phyloP scores from a whole-genome alignment of 2,329 filamentous ascomycete genomes.

The Phialophora tarda region DNA sequence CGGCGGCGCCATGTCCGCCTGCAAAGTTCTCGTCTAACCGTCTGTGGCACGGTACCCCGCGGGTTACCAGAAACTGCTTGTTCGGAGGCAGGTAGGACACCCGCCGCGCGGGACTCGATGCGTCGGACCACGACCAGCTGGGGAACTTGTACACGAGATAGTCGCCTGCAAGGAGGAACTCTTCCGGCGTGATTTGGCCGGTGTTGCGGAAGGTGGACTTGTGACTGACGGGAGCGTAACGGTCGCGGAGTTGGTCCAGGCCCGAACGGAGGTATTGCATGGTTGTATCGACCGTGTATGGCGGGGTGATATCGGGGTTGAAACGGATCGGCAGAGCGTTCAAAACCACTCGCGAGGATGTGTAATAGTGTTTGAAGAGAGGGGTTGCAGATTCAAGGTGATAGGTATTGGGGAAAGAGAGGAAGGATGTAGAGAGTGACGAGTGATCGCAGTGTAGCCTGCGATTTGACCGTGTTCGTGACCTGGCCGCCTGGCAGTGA shows the following conservation, averaged over 20 bases:
- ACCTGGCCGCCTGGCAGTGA: conserved; percentile 5
- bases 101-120: conserved; percentile 78
- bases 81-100: conserved; percentile 80
- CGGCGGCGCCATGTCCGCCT: conserved; percentile 82
- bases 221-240: conserved; percentile 84
- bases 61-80: conserved; percentile 95
- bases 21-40: conserved; percentile 93
- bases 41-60: conserved; percentile 90
- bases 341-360: not conserved
- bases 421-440: not conserved
- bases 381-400: not conserved
- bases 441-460: conserved; percentile 3
- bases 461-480: not conserved
- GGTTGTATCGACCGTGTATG: conserved; percentile 26
- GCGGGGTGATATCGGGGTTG: conserved; percentile 1
- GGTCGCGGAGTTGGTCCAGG: conserved; percentile 88
- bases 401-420: not conserved
- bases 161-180: conserved; percentile 94
- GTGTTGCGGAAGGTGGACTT: conserved; percentile 92
- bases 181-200: conserved; percentile 94
- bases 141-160: conserved; percentile 99
- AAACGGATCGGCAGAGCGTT: not conserved
- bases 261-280: conserved; percentile 95
- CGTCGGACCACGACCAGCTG: conserved; percentile 95
- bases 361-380: not conserved